phyloP scores from a whole-genome alignment of 2,329 filamentous ascomycete species.

The Grosmannia penicillata region DNA sequence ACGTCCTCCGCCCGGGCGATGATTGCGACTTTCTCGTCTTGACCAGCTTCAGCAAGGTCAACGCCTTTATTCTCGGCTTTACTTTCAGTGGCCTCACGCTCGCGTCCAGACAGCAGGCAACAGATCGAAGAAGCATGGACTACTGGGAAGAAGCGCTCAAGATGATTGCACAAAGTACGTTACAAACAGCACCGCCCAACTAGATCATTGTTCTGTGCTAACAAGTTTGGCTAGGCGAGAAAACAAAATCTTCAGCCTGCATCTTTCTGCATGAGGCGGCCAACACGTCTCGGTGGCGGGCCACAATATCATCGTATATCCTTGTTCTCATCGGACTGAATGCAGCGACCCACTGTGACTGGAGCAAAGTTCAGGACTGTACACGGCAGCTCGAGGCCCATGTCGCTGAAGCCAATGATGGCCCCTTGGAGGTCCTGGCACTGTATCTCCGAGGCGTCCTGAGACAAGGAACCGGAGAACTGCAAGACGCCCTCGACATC shows the following conservation, averaged over 20 bases:
- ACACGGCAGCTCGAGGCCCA: constrained; percentile 37
- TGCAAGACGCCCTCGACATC: constrained; percentile 49
- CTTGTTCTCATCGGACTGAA: constrained; percentile 58
- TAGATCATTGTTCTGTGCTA: no score
- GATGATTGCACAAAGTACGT: constrained; percentile 19
- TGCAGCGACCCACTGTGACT: constrained; percentile 55
- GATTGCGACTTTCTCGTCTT: constrained; percentile 41
- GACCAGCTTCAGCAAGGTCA: constrained; percentile 45
- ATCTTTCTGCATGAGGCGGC: constrained; percentile 41
- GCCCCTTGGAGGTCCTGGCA: constrained; percentile 36
- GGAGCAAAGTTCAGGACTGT: constrained; percentile 45
- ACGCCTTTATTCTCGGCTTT: constrained; percentile 39
- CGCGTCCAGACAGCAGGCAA: constrained; percentile 20
- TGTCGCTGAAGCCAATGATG: constrained; percentile 24
- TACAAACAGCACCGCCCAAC: no score
- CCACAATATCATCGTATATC: constrained; percentile 51
- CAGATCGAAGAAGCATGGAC: constrained; percentile 20
- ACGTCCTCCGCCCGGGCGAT: constrained; percentile 34
- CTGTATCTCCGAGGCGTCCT: constrained; percentile 64
- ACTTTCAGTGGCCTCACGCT: constrained; percentile 37
- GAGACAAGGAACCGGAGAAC: constrained; percentile 60
- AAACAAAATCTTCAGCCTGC: constrained; percentile 19
- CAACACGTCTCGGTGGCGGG: constrained; percentile 47
- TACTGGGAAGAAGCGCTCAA: constrained; percentile 24
- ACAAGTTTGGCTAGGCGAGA: constrained; percentile 9